These are phyloP conservation scores for Plasmodium knowlesi DNA, from an alignment of 169 alveolate species.

Conservation along the genomic window DNA sequence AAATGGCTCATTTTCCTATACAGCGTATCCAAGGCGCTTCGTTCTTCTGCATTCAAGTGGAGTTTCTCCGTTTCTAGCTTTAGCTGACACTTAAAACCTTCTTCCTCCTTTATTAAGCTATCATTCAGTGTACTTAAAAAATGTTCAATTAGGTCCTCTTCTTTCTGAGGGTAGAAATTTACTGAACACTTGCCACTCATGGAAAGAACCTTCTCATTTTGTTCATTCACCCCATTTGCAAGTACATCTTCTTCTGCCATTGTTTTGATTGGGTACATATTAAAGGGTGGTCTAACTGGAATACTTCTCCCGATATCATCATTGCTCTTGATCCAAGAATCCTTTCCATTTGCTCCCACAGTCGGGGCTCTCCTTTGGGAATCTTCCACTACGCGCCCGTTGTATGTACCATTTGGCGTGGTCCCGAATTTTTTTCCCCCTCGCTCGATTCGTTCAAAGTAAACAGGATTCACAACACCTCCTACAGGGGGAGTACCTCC, in stretches of 20 bases:
- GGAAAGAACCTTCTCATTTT: not conserved
- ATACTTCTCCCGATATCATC: not conserved
- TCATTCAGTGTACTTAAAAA: conserved; percentile 8
- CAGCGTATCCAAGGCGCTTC: not conserved
- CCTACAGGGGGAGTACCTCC: not conserved
- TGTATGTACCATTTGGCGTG: not conserved
- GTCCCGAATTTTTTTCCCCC: not conserved
- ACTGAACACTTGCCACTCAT: not conserved
- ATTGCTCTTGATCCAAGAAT: not conserved
- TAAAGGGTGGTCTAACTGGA: not conserved
- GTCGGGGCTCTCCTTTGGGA: not conserved
- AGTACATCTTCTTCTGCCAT: not conserved
- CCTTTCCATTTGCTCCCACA: not conserved
- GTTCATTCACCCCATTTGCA: not conserved
- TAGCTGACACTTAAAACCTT: not conserved
- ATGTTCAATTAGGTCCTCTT: conserved; percentile 15
- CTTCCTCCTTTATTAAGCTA: not conserved
- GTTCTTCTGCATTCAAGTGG: not conserved
- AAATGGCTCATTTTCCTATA: not conserved
- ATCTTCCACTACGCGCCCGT: not conserved
- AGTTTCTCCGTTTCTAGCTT: conserved; percentile 7
- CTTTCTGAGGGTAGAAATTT: not conserved
- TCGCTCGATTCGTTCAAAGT: not conserved
- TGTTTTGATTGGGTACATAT: not conserved
- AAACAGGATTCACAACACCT: not conserved